These are phyloP conservation scores for Collybia mongolica DNA, from an alignment of 768 basidiomycete genomes.

Conservation along the genomic window DNA sequence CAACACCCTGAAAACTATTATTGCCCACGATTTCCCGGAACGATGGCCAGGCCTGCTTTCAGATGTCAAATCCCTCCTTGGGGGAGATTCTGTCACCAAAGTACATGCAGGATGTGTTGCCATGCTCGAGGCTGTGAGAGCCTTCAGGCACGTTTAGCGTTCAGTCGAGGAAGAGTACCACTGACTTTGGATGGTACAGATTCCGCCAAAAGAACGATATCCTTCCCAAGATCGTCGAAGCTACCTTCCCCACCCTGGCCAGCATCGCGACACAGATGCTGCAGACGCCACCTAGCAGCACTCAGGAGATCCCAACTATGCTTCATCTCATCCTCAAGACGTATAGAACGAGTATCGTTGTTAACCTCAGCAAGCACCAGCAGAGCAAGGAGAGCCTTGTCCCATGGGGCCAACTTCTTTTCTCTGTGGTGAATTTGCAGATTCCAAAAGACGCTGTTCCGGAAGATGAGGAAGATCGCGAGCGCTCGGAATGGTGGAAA, in stretches of 20 bases:
- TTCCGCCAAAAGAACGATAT: conserved; percentile 67
- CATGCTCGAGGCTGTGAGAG: conserved; percentile 72
- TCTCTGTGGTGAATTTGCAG: conserved; percentile 72
- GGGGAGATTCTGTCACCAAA: conserved; percentile 63
- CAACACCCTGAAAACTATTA: conserved; percentile 67
- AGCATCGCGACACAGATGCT: conserved; percentile 72
- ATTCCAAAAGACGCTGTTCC: conserved; percentile 67
- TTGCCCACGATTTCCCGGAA: conserved; percentile 77
- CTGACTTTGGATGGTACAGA: conserved; percentile 30
- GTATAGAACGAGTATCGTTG: conserved; percentile 80
- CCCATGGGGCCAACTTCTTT: conserved; percentile 85
- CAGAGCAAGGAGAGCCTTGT: conserved; percentile 74
- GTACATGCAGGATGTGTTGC: conserved; percentile 83
- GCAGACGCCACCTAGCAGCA: conserved; percentile 55
- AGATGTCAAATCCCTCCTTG: conserved; percentile 64
- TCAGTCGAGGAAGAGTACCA: neutral
- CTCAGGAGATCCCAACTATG: conserved; percentile 78
- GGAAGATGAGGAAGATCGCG: conserved; percentile 71
- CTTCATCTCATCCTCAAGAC: conserved; percentile 86
- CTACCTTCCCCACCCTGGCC: conserved; percentile 75
- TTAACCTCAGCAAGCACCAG: conserved; percentile 71
- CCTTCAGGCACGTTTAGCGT: conserved; percentile 56
- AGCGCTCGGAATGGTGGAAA: conserved; percentile 86
- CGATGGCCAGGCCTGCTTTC: conserved; percentile 70
- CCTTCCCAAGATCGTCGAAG: conserved; percentile 54